Conservation (phyloP, 2,329 filamentous ascomycete genomes). For the Trichoderma afroharzianum region DNA sequence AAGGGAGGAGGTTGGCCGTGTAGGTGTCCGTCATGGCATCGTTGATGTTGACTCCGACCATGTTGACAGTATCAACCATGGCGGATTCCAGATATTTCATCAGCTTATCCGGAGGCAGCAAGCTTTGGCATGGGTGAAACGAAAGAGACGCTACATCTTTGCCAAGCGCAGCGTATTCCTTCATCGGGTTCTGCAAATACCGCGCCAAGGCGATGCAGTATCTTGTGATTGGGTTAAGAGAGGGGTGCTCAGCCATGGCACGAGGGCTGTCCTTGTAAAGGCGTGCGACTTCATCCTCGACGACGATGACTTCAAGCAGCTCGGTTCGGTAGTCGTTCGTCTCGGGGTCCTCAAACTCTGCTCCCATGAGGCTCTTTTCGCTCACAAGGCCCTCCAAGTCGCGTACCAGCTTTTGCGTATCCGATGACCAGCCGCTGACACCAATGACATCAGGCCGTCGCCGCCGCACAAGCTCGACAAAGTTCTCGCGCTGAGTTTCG, state of each 20-base stretch:
- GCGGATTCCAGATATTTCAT: slow-evolving; percentile 86
- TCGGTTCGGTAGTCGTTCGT: slow-evolving; percentile 72
- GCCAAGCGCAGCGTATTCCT: slow-evolving; percentile 91
- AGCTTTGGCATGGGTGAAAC: slow-evolving; percentile 86
- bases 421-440: slow-evolving; percentile 82
- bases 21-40: slow-evolving; percentile 80
- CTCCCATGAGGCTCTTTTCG: slow-evolving; percentile 71
- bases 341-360: slow-evolving; percentile 79
- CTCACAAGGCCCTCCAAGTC: slow-evolving; percentile 76
- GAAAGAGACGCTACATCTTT: slow-evolving; percentile 81
- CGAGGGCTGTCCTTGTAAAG: slow-evolving; percentile 89
- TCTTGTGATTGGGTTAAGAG: slow-evolving; percentile 70
- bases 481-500: slow-evolving; percentile 62
- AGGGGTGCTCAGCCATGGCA: slow-evolving; percentile 75
- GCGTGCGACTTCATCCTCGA: slow-evolving; percentile 96
- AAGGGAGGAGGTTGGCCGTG: slow-evolving; percentile 83
- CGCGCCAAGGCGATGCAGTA: slow-evolving; percentile 88
- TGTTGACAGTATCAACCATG: slow-evolving; percentile 97
- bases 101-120: slow-evolving; percentile 84
- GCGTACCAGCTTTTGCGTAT: slow-evolving; percentile 78
- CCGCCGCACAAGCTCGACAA: slow-evolving; percentile 75
- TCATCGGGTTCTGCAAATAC: slow-evolving; percentile 93
- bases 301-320: slow-evolving; percentile 79
- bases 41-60: slow-evolving; percentile 93
- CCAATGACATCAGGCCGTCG: slow-evolving; percentile 86